phyloP scores from a whole-genome alignment of 2,329 filamentous ascomycete species.

The Bipolaris oryzae region DNA sequence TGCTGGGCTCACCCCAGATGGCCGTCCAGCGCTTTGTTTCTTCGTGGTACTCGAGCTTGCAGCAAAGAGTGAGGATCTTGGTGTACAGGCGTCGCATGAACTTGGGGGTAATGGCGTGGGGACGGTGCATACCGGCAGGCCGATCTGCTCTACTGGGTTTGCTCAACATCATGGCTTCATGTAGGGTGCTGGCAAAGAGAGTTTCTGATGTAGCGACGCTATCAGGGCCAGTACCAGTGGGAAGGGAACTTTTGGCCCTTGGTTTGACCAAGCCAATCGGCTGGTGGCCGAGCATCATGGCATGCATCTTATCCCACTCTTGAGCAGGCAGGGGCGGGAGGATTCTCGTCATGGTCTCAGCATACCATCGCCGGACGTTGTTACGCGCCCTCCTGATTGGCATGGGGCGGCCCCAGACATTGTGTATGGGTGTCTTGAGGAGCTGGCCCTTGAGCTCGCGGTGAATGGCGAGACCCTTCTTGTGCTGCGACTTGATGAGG shows the following conservation, averaged over 20 bases:
- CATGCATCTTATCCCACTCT: conserved; percentile 53
- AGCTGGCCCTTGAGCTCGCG: conserved; percentile 30
- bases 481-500: conserved; percentile 34
- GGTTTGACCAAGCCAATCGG: conserved; percentile 33
- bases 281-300: conserved; percentile 46
- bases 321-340: conserved; percentile 53
- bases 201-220: conserved; percentile 1
- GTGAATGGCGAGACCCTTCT: conserved; percentile 24
- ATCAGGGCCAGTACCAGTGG: neutral
- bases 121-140: conserved; percentile 30
- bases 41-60: conserved; percentile 50
- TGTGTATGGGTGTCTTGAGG: conserved; percentile 51
- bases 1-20: conserved; percentile 32
- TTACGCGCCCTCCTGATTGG: conserved; percentile 53
- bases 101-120: conserved; percentile 49
- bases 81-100: conserved; percentile 56
- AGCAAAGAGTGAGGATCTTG: conserved; percentile 50
- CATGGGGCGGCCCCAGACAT: conserved; percentile 55
- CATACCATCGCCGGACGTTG: conserved; percentile 53
- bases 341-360: conserved; percentile 49
- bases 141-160: conserved; percentile 36
- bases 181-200: conserved; percentile 14
- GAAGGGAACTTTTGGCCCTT: conserved; percentile 20
- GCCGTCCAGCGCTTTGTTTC: conserved; percentile 33
- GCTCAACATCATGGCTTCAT: conserved; percentile 29